Conservation (phyloP, 257 asterid species). For the Scutellaria barbata region DNA sequence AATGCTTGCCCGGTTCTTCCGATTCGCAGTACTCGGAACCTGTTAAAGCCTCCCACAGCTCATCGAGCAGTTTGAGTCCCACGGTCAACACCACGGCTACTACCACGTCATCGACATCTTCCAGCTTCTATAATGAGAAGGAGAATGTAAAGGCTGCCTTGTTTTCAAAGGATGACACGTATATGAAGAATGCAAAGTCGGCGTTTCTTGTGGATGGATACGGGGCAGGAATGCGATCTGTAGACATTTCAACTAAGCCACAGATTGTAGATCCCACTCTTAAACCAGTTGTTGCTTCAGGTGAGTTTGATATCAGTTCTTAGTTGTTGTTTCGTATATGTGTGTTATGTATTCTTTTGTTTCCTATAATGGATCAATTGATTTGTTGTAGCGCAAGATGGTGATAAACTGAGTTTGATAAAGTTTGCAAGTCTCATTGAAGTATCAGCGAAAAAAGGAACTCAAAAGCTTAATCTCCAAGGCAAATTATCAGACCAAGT, state of each 20-base stretch:
- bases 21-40: conserved; percentile 43
- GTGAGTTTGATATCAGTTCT: conserved; percentile 43
- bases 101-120: conserved; percentile 38
- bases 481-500: conserved; percentile 73
- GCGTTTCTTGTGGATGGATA: conserved; percentile 52
- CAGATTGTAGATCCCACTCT: conserved; percentile 73
- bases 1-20: conserved; percentile 58
- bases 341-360: conserved; percentile 10
- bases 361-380: conserved; percentile 27
- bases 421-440: conserved; percentile 86
- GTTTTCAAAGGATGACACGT: conserved; percentile 68
- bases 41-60: conserved; percentile 43
- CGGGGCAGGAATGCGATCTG: conserved; percentile 46
- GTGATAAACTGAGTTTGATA: conserved; percentile 76
- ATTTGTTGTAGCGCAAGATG: conserved; percentile 67
- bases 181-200: conserved; percentile 59
- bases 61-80: conserved; percentile 47
- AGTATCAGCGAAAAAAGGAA: conserved; percentile 78
- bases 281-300: conserved; percentile 50
- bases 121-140: conserved; percentile 50
- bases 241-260: conserved; percentile 43
- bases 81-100: conserved; percentile 40
- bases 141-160: conserved; percentile 47
- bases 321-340: conserved; percentile 12
- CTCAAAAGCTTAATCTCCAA: conserved; percentile 56